Evolutionary conservation across 805 yeast species (phyloP).

Genomic region (Kurtzmaniella fragi): DNA sequence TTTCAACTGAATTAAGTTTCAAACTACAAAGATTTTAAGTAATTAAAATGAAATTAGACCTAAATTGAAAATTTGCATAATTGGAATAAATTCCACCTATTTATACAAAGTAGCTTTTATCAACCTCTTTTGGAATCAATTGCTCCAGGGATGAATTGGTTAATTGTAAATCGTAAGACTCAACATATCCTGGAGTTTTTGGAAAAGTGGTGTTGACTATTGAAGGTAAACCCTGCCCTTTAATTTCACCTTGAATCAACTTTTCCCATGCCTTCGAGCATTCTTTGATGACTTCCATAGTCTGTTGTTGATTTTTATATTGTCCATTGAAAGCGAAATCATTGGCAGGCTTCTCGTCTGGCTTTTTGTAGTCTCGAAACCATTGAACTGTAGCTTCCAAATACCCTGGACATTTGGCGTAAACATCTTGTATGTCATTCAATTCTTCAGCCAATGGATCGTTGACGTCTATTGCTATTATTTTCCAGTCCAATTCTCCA

Average conservation of each 20-base stretch:
- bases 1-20: too few relatives aligned
- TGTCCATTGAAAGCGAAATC: slow-evolving; percentile 96
- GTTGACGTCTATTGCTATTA: slow-evolving; percentile 73
- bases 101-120: slow-evolving; percentile 24
- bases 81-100: too few relatives aligned
- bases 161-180: slow-evolving; percentile 10
- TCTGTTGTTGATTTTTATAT: slow-evolving; percentile 81
- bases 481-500: slow-evolving; percentile 89
- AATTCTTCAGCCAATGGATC: slow-evolving; percentile 88
- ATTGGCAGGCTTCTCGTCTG: slow-evolving; percentile 97
- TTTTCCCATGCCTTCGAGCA: slow-evolving; percentile 81
- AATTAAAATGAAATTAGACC: too few relatives aligned
- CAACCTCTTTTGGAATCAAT: slow-evolving; percentile 35
- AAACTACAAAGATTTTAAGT: too few relatives aligned
- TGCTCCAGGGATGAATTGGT: slow-evolving; percentile 22
- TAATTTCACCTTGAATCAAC: slow-evolving; percentile 58
- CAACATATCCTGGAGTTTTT: slow-evolving; percentile 21
- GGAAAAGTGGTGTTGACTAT: slow-evolving; percentile 35
- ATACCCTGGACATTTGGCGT: slow-evolving; percentile 83
- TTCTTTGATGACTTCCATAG: slow-evolving; percentile 77
- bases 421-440: slow-evolving; percentile 88
- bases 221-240: slow-evolving; percentile 23
- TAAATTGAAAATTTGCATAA: too few relatives aligned
- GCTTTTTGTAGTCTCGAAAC: slow-evolving; percentile 97
- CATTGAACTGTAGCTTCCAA: slow-evolving; percentile 93